A percentile compares a stretch with the other conserved stretches of the same genome.
These are phyloP conservation scores for Babesia caballi DNA, from an alignment of 169 alveolate genomes.

Conservation along the genomic window DNA sequence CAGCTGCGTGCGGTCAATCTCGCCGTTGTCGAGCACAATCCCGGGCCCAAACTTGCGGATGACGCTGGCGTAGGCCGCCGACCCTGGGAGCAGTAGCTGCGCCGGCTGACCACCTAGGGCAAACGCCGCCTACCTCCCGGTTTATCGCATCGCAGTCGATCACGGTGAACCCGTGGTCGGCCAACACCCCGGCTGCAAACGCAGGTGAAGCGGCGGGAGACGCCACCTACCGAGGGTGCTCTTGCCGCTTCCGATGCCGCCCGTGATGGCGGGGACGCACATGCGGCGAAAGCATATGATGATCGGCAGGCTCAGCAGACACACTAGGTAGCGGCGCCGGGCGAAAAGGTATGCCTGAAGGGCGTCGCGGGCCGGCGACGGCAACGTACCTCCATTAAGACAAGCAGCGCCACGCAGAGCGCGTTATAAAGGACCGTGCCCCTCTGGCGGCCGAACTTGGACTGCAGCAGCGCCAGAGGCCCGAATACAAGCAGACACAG, in stretches of 20 bases:
- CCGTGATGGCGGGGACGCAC: slow-evolving; percentile 76
- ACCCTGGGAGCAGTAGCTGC: slow-evolving; percentile 69
- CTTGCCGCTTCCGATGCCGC: slow-evolving; percentile 79
- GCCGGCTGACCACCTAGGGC: neutral
- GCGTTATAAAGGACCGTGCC: neutral
- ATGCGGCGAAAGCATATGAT: slow-evolving; percentile 61
- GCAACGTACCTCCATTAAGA: neutral
- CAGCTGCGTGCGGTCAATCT: slow-evolving; percentile 69
- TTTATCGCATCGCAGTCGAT: slow-evolving; percentile 66
- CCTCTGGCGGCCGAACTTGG: neutral
- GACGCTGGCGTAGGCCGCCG: slow-evolving; percentile 68
- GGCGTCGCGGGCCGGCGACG: neutral
- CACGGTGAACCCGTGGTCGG: slow-evolving; percentile 23
- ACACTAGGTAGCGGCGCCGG: slow-evolving; percentile 30
- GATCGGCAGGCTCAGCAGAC: slow-evolving; percentile 52
- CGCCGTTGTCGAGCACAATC: slow-evolving; percentile 67
- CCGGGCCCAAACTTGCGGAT: slow-evolving; percentile 69
- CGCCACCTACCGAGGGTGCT: slow-evolving; percentile 71
- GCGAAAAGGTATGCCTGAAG: slow-evolving; percentile 48
- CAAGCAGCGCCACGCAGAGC: neutral
- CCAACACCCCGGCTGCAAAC: slow-evolving; percentile 3
- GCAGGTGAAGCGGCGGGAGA: neutral
- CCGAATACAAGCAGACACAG: slow-evolving; percentile 9
- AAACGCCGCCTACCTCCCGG: slow-evolving; percentile 60
- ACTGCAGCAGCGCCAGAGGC: slow-evolving; percentile 3